Base-by-base conservation (phyloP, 352 stramenopile species). In the Globisporangium paroecandrum region DNA sequence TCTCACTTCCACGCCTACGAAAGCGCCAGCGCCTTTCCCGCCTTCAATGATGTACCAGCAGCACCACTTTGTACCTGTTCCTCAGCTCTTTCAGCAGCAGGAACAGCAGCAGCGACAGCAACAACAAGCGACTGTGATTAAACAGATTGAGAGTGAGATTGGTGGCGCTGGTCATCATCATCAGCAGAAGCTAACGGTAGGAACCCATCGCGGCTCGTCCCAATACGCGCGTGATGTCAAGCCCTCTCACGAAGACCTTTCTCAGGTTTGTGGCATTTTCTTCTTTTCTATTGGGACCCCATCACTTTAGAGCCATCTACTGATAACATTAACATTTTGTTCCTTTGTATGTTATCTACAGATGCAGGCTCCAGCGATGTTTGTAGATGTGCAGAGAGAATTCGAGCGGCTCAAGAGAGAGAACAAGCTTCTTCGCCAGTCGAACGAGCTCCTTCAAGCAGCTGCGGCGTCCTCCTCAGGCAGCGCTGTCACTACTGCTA, bases 321-420 rank as follows among this genome's bases (percentile, higher is more conserved):
- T 41, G 34, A 41, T 32, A 32, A 32, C 29, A 32, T 32, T 41
- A 41, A 41, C 10, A 41, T 41, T 13, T 10, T 41, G 34, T 41
- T 41, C 34, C 10, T 41, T 41, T 41, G 34, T 13, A 13, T 41
- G 34, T 32, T 32, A 32, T 32, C 7, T 61, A n/a, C 25, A 29
- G 47, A 38, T 41, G 27, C 32, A 65, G 41, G 46, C 15, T n/a
- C 13, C 69, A 70, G 59, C 32, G 3, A 62, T 77, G 64, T 32
- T 57, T 4, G 69, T 69, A 10, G 82, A 83, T 4, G 61, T 92
- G 2, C 43, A 90, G 68, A 68, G 73, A 25, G 84, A 90, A 56
- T 88, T 88, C 58, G 84, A 90, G 58, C 81, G 82, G 1, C 70
- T 92, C 18, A 89, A 80, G 71, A 72, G 73, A 24, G 84, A 92